phyloP scores from a whole-genome alignment of 768 basidiomycete genomes.

The Rhizopogon roseolus region DNA sequence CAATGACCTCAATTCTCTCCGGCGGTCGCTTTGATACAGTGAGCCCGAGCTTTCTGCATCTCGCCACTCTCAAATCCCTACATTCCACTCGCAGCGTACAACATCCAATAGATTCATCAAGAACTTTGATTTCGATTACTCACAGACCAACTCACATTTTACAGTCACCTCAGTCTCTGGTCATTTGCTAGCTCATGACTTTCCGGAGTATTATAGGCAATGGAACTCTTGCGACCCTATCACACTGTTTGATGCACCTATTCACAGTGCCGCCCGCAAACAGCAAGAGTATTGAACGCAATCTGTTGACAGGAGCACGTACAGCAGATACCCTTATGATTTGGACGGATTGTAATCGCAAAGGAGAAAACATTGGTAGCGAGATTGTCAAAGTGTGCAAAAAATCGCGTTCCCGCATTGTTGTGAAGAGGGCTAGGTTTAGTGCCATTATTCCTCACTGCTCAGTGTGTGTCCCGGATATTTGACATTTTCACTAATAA shows the following conservation, averaged over 20 bases:
- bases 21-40: slow-evolving; percentile 82
- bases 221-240: no score
- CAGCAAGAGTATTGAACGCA: slow-evolving; percentile 69
- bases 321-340: slow-evolving; percentile 85
- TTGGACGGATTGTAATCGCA: slow-evolving; percentile 99
- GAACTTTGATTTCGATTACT: no score
- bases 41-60: slow-evolving; percentile 23
- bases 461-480: slow-evolving; percentile 61
- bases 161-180: no score
- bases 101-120: slow-evolving; percentile 67
- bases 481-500: background rate
- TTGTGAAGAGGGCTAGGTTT: no score
- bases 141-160: no score
- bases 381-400: slow-evolving; percentile 79
- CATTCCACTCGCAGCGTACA: slow-evolving; percentile 42
- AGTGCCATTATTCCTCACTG: no score
- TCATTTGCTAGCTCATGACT: no score
- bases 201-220: no score
- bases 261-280: slow-evolving; percentile 51
- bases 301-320: slow-evolving; percentile 71
- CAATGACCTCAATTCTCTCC: slow-evolving; percentile 86
- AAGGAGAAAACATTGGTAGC: slow-evolving; percentile 95
- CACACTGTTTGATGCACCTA: slow-evolving; percentile 81
- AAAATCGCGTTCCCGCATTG: no score
- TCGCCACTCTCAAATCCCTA: slow-evolving; percentile 1